phyloP scores from a whole-genome alignment of 2,329 filamentous ascomycete species.

The Diplocarpon mali region DNA sequence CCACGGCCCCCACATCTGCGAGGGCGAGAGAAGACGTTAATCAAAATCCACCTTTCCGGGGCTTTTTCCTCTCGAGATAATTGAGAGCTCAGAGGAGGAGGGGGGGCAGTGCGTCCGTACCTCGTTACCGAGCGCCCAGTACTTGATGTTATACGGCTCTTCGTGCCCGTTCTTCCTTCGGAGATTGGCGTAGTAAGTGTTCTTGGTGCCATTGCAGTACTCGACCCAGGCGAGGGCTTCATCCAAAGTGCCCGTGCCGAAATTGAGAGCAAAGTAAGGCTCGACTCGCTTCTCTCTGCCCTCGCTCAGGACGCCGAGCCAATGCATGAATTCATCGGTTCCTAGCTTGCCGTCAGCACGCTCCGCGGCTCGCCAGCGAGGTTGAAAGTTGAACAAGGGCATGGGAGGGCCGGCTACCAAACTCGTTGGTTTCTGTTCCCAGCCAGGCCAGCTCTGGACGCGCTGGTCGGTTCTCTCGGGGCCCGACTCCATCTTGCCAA shows the following conservation, averaged over 20 bases:
- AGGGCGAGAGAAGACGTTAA: no score
- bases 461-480: conserved; percentile 53
- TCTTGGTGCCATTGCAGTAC: conserved; percentile 70
- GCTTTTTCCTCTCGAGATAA: no score
- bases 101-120: conserved; percentile 23
- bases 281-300: conserved; percentile 52
- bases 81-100: no score
- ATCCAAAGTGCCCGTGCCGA: conserved; percentile 57
- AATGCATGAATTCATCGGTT: conserved; percentile 78
- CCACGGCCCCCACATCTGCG: conserved; percentile 27
- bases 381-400: background rate
- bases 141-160: conserved; percentile 72
- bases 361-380: background rate
- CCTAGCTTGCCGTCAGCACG: conserved; percentile 30
- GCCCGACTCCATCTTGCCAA: conserved; percentile 74
- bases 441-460: conserved; percentile 67
- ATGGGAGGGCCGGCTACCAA: no score
- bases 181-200: conserved; percentile 75
- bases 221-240: conserved; percentile 65
- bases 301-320: conserved; percentile 59
- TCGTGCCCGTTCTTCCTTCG: conserved; percentile 63
- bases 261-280: conserved; percentile 71
- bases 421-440: conserved; percentile 64
- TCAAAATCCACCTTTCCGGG: no score
- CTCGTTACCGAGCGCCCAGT: conserved; percentile 77